Conservation (phyloP, 768 basidiomycete genomes). For the Mycena venus region DNA sequence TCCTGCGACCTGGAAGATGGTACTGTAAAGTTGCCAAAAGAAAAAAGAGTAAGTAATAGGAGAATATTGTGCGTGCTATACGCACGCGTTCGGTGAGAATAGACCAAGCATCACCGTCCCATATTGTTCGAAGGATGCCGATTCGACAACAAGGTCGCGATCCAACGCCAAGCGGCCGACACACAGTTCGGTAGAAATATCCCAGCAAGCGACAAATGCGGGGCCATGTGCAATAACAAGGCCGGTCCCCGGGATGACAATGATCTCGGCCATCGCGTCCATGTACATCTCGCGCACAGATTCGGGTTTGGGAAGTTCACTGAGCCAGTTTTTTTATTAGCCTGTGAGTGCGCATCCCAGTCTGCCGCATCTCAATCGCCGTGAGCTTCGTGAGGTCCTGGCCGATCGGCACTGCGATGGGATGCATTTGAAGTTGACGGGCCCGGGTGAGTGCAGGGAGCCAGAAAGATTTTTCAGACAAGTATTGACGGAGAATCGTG, state of each 20-base stretch:
- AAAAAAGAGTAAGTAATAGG: neutral
- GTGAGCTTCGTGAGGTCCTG: neutral
- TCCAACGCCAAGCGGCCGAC: neutral
- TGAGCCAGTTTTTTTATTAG: neutral
- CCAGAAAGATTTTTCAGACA: neutral
- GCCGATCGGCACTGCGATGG: neutral
- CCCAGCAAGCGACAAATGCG: neutral
- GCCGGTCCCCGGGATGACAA: neutral
- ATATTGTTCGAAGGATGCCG: neutral
- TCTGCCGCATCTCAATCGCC: neutral
- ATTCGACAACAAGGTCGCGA: neutral
- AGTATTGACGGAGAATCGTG: neutral
- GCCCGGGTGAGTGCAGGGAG: neutral
- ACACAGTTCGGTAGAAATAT: neutral
- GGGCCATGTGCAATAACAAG: neutral
- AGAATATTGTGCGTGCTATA: neutral
- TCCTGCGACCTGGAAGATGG: neutral
- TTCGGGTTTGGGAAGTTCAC: neutral
- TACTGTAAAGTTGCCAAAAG: neutral
- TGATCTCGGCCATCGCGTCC: neutral
- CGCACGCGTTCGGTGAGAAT: neutral
- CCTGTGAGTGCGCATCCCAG: constrained; percentile 4
- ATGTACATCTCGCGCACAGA: neutral
- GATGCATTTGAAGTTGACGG: neutral
- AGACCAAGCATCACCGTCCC: neutral